These are phyloP conservation scores for Symbiodinium natans DNA, from an alignment of 73 alveolate species.

Conservation along the genomic window DNA sequence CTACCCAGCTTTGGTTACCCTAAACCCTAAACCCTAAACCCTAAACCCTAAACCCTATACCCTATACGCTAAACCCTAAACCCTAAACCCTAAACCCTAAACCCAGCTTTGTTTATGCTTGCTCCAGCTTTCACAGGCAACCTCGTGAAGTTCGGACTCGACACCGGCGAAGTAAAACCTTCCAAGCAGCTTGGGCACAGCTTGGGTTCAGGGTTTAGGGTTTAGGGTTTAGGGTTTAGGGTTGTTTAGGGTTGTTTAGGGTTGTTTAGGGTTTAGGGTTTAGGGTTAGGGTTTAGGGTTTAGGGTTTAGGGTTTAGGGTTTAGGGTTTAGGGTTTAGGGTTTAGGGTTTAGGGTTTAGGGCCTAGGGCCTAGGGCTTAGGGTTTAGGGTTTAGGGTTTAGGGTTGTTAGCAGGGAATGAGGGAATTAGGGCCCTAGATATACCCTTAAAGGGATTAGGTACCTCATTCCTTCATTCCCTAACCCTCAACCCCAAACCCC, in stretches of 20 bases:
- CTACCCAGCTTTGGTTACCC: too few species aligned
- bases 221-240: too few species aligned
- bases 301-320: background rate
- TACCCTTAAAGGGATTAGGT: too few species aligned
- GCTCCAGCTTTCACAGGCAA: background rate
- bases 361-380: too few species aligned
- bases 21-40: background rate
- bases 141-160: conserved; percentile 62
- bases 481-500: background rate
- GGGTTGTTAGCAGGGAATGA: too few species aligned
- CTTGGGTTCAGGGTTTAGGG: background rate
- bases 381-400: too few species aligned
- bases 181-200: background rate
- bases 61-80: background rate
- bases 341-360: too few species aligned
- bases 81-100: background rate
- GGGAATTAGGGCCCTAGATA: too few species aligned
- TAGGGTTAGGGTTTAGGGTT: background rate
- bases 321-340: background rate
- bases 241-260: background rate
- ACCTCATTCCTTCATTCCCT: too few species aligned
- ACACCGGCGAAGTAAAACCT: conserved; percentile 54
- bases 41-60: background rate
- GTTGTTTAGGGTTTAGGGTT: background rate
- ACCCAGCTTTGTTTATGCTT: background rate